Percentiles rank a stretch among this genome's conserved stretches.
Evolutionary conservation across 176 grass and related monocot genomes (phyloP).

Genomic region (Melocanna baccifera): DNA sequence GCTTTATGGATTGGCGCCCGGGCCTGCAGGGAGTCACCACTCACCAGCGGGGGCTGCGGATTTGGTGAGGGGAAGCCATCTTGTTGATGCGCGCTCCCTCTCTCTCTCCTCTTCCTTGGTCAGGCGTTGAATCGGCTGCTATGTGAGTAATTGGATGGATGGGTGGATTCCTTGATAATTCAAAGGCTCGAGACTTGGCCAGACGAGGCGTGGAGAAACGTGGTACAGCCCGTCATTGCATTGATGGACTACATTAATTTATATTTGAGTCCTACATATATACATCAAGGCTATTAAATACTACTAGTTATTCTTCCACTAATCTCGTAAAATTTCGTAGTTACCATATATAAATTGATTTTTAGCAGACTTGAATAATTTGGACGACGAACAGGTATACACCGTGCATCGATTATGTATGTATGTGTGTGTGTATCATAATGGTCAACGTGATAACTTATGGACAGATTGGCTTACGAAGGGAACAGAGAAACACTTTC

Average conservation of each 20-base stretch:
- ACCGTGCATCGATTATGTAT: neutral
- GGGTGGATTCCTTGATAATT: constrained; percentile 8
- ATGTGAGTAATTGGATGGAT: no score
- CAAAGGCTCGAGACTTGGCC: constrained; percentile 28
- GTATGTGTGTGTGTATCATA: neutral
- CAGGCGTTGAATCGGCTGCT: constrained; percentile 26
- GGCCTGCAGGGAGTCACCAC: neutral
- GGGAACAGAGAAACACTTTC: neutral
- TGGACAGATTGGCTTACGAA: constrained; percentile 2
- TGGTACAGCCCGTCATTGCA: constrained; percentile 42
- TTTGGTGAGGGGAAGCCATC: constrained; percentile 43
- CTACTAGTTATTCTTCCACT: neutral
- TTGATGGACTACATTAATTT: constrained; percentile 15
- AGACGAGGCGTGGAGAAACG: constrained; percentile 34
- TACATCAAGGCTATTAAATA: neutral
- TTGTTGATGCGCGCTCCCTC: neutral
- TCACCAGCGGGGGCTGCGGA: constrained; percentile 25
- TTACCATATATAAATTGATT: neutral
- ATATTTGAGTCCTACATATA: neutral
- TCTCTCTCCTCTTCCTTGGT: neutral
- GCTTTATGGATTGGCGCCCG: constrained; percentile 28
- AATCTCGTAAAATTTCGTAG: neutral
- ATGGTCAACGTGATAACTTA: neutral
- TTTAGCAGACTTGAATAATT: neutral
- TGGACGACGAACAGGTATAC: neutral